Conservation (phyloP, 1,139 yeast genomes). For the Blastobotrys aristatus region DNA sequence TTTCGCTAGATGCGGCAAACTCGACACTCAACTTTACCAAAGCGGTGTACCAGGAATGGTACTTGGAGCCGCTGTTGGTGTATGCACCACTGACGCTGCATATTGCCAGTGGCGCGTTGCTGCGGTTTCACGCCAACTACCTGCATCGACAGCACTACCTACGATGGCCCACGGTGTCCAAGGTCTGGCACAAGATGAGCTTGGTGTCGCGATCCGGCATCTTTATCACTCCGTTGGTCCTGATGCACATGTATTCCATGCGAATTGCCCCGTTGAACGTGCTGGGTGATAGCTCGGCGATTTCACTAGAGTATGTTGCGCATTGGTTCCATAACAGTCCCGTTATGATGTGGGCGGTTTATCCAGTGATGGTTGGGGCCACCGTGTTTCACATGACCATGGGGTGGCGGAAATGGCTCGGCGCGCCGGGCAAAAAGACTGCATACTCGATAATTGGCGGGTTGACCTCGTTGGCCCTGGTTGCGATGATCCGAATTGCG, state of each 20-base stretch:
- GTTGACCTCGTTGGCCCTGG: too few relatives aligned
- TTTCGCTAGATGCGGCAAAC: conserved; percentile 46
- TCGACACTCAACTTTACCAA: conserved; percentile 59
- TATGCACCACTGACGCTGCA: conserved; percentile 49
- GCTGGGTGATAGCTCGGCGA: conserved; percentile 62
- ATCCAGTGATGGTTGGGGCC: too few relatives aligned
- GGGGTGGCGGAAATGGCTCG: too few relatives aligned
- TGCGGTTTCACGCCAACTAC: conserved; percentile 41
- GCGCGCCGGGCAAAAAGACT: too few relatives aligned
- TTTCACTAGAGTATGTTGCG: conserved; percentile 51
- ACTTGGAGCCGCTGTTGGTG: conserved; percentile 46
- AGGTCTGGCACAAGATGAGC: conserved; percentile 30
- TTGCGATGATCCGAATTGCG: too few relatives aligned
- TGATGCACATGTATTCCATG: conserved; percentile 46
- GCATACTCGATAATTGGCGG: too few relatives aligned
- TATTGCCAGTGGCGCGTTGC: conserved; percentile 47
- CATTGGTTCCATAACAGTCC: too few relatives aligned
- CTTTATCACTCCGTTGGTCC: conserved; percentile 43
- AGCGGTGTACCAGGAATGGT: conserved; percentile 53
- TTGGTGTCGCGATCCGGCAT: conserved; percentile 62
- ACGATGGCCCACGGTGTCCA: conserved; percentile 20
- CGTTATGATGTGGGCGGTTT: too few relatives aligned
- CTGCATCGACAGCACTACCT: conserved; percentile 28
- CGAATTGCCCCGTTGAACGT: conserved; percentile 47
- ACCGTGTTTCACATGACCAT: too few relatives aligned